Evolutionary conservation across 441 rosid genomes (phyloP), one percentile per base, ranked within the genome.

Genomic region (Euphorbia schlechtendalii): DNA sequence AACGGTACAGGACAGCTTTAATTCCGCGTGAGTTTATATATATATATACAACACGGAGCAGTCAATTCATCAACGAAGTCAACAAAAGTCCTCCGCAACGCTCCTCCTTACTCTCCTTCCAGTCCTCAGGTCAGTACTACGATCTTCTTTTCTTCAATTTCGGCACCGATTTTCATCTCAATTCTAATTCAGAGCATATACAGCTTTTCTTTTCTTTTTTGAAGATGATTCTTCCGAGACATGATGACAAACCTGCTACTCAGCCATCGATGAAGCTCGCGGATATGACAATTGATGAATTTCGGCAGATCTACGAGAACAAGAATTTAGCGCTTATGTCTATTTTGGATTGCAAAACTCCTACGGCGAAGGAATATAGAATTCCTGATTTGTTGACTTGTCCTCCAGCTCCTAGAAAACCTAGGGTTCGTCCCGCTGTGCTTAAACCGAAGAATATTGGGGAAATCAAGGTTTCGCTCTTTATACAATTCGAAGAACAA

Each of bases 401-500:
- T 56, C 77, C 77, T 61, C 73, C 73, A 12, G 68, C 77, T 2
- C 77, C 73, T 10, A 66, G 41, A 38, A 74, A 59, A 25, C 60
- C 67, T 9, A 66, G 57, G 38, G 64, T 51, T 15, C 17, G 57
- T 27, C 56, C 41, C 21, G 21, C 43, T 0, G 15, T 32, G 41
- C 41, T 38, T 5, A 8, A 3, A 8, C 17, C 1, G 46, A 41
- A 13, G 17, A 41, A 41, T 11, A 18, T 61, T 59, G 40, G 32
- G 56, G 57, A 15, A 20, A 41, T 51, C 18, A 61, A 45, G 6
- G 1, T 4, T 1, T 12, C 13, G 41, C 41, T 38, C 1, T 5
- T 3, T 38, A 5, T 38, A 38, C 10, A 41, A 41, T 13, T 41
- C 11, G 46, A 41, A 41, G 14, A 3, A 10, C 14, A 10, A 38